Base-by-base conservation (phyloP, 2,329 filamentous ascomycete species). In the Ceratocystiopsis sp. region DNA sequence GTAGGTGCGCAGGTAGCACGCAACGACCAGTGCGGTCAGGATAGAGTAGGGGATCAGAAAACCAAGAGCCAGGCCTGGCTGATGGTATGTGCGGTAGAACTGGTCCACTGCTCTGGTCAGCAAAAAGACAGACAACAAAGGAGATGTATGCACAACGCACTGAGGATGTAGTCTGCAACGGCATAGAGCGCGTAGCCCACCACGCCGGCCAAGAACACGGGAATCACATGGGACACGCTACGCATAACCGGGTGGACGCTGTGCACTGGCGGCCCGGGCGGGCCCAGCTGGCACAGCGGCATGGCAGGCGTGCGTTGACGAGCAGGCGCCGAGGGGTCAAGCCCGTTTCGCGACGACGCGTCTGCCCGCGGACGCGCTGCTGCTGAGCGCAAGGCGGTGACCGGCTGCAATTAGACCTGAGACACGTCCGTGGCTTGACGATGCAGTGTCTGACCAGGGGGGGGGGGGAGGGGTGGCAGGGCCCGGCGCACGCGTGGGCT, bases 101-200 rank as follows among this genome's bases (percentile, higher is more conserved):
- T 84, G 87, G 52, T 81, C 64, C 51, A 89, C 82, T 84, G 54
- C 18, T 29, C 25, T 29, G 45, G 47, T 41, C 47, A 48, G 39
- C 19, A 35, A 41, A 39, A 25, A 46, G 29, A 16, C 16, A 34
- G 44, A 38, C 47, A 45, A 15, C 33, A 40, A 19, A 29, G 16
- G n/a, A 35, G 7, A 14, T 11, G 14, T 38, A 17, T n/a, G 17
- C 4, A 36, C 3, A 46, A 65, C 78, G 55, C 59, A 86, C 82
- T 65, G 56, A 79, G 82, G 48, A 86, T 60, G 38, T 69, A 68
- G 48, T 71, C 76, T 40, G 82, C 73, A 40, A 86, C 59, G 14
- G 77, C 76, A 61, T 81, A 94, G 33, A 75, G 80, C 17, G 73
- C 73, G 59, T 84, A 85, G 35, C 68, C 76, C 47, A 84, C 68